Evolutionary conservation across 1,139 yeast genomes (phyloP).

Genomic region (Kodamaea alishanica): DNA sequence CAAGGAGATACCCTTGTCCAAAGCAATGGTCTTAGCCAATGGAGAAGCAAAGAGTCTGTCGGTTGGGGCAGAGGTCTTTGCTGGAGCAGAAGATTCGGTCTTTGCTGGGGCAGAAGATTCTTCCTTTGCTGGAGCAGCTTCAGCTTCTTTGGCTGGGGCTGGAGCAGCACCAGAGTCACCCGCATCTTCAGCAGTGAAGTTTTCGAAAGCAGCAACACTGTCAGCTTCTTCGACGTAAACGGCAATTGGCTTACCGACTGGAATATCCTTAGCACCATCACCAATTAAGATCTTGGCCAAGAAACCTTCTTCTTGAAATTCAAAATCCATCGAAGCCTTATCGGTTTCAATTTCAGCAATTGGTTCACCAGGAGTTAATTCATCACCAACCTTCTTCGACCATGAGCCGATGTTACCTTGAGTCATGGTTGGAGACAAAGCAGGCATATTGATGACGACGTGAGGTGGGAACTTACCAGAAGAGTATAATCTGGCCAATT

Average conservation of each 20-base stretch:
- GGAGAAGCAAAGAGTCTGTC: slow-evolving; percentile 93
- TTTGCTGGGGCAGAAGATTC: slow-evolving; percentile 28
- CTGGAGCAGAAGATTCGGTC: slow-evolving; percentile 26
- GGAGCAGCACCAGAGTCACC: slow-evolving; percentile 50
- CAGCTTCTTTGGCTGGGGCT: slow-evolving; percentile 22
- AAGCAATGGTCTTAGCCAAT: slow-evolving; percentile 87
- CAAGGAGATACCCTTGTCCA: slow-evolving; percentile 86
- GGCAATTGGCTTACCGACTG: slow-evolving; percentile 94
- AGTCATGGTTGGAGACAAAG: slow-evolving; percentile 97
- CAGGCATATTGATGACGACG: slow-evolving; percentile 80
- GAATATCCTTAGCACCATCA: slow-evolving; percentile 85
- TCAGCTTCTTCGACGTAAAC: slow-evolving; percentile 86
- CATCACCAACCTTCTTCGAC: slow-evolving; percentile 87
- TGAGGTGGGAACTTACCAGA: slow-evolving; percentile 59
- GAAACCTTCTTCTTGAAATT: slow-evolving; percentile 97
- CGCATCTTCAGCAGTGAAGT: slow-evolving; percentile 82
- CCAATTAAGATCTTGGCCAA: slow-evolving; percentile 86
- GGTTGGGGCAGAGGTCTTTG: slow-evolving; percentile 21
- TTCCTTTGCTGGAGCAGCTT: slow-evolving; percentile 27
- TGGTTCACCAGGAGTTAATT: slow-evolving; percentile 84
- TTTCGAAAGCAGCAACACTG: slow-evolving; percentile 84
- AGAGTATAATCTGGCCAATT: slow-evolving; percentile 40
- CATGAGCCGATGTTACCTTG: slow-evolving; percentile 88
- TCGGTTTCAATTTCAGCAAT: slow-evolving; percentile 98
- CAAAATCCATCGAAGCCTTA: slow-evolving; percentile 98